Evolutionary conservation across 164 flowering plant genomes (phyloP).

Genomic region (Cinnamomum chago): DNA sequence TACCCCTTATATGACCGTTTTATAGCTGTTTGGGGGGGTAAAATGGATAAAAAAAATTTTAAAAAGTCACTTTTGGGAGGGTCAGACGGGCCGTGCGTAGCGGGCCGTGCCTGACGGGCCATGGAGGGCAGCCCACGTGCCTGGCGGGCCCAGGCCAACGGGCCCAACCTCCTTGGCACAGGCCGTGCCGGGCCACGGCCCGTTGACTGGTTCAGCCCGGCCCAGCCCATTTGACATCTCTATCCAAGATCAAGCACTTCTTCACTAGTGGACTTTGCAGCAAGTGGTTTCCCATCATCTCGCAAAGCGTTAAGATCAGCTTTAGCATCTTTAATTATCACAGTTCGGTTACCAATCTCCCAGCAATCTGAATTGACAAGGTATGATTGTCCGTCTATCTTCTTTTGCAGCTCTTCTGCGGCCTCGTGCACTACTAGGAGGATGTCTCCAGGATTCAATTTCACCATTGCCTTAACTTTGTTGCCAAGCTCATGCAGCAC

Average conservation of each 20-base stretch:
- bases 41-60: no score
- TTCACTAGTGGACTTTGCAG: conserved; percentile 50
- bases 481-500: conserved; percentile 65
- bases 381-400: conserved; percentile 69
- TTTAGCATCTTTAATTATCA: conserved; percentile 30
- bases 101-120: no score
- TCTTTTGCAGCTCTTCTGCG: conserved; percentile 76
- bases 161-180: no score
- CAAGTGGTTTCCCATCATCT: conserved; percentile 22
- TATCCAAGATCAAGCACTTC: conserved; percentile 52
- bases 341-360: conserved; percentile 42
- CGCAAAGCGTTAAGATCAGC: background rate
- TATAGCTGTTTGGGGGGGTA: no score
- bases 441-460: conserved; percentile 41
- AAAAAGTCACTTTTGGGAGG: no score
- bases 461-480: conserved; percentile 72
- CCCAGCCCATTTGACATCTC: no score
- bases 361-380: conserved; percentile 69
- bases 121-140: no score
- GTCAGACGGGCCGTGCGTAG: no score
- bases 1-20: no score
- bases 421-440: conserved; percentile 67
- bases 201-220: no score
- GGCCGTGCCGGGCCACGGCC: no score
- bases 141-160: no score